Percentiles rank a stretch among this genome's conserved stretches.
phyloP scores from a whole-genome alignment of 148 eudicot species.

The Dianthus caryophyllus region DNA sequence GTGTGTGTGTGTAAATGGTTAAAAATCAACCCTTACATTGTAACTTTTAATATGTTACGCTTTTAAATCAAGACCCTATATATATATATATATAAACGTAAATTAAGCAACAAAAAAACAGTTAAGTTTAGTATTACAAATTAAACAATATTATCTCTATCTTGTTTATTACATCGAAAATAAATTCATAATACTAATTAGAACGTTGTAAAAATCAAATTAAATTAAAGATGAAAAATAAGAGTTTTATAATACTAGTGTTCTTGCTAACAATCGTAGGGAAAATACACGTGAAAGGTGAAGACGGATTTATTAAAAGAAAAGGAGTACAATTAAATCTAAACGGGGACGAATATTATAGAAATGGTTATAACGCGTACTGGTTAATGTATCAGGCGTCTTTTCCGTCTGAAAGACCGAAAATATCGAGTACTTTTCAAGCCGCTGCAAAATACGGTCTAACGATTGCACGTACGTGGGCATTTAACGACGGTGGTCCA shows the following conservation, averaged over 20 bases:
- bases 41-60: no score
- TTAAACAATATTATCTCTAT: not conserved
- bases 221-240: constrained; percentile 22
- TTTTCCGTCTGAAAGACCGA: constrained; percentile 38
- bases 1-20: no score
- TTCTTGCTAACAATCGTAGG: constrained; percentile 11
- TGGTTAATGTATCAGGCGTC: constrained; percentile 63
- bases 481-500: constrained; percentile 61
- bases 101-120: no score
- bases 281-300: constrained; percentile 14
- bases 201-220: no score
- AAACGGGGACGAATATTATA: constrained; percentile 46
- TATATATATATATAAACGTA: no score
- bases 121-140: not conserved
- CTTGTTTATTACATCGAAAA: not conserved
- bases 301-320: constrained; percentile 34
- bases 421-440: constrained; percentile 39
- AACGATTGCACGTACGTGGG: constrained; percentile 59
- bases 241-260: constrained; percentile 15
- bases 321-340: constrained; percentile 40
- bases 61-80: not conserved
- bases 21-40: no score
- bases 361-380: constrained; percentile 72
- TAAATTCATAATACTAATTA: not conserved
- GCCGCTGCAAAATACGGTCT: constrained; percentile 46